Evolutionary conservation across 805 yeast genomes (phyloP), one percentile per base, ranked within the genome.

Genomic region (Candida boleticola): DNA sequence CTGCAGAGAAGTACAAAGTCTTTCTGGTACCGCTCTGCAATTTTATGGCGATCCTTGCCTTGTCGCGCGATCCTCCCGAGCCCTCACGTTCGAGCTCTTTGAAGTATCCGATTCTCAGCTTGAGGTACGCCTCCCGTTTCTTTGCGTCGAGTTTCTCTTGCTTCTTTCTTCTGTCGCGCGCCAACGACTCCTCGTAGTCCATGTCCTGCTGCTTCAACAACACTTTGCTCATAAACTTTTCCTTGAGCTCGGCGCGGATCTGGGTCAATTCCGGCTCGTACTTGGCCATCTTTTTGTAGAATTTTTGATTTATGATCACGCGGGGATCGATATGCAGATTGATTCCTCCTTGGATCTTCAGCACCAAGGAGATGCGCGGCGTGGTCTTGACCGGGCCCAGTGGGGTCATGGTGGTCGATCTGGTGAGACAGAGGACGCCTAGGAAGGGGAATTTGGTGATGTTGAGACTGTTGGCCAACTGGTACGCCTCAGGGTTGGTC

Each of bases 361-460:
- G 70, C 18, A 87, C 74, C 37, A 84, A 64, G 3, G 85, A 76
- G 56, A 86, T 68, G 10, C 78, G 74, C 1, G 89, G 81, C 1
- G 74, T 47, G 0, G 81, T 65, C 21, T 73, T 71, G 11, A 69
- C 66, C 0, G 80, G 73, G 0, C 85, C 85, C 17, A 73, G 71
- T 0, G 82, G 78, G 0, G 85, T 74, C 65, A 82, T 54, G 43
- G 69, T 50, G 56, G 70, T 73, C 13, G 71, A 68, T 38, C 81
- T 75, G 14, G 88, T 85, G 41, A 89, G 69, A 37, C 89, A 83
- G 9, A 93, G 60, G 10, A 90, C 64, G 0, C 92, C 95, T 26
- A 87, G 60, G 55, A 86, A 85, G n/a, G 99, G 99, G 54, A 83
- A 82, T 49, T 78, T 76, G 17, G 88, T 75, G 31, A 83, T 83